Percentiles rank a stretch among this genome's conserved stretches.
Conservation (phyloP, 1,284 basidiomycete species). For the Apiotrichum siamense region DNA sequence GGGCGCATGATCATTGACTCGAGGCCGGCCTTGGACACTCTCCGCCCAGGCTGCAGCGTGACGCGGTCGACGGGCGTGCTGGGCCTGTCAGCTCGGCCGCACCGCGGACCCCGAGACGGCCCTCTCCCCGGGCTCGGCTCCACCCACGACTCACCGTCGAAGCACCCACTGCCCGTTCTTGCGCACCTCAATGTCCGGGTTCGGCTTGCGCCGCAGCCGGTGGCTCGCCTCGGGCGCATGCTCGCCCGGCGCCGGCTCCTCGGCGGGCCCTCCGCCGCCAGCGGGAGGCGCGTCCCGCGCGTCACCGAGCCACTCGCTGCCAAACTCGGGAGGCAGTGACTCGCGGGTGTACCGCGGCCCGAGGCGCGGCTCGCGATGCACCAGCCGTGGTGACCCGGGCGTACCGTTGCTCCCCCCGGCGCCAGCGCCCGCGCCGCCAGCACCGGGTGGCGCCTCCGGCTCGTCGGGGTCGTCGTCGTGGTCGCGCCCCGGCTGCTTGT, state of each 20-base stretch:
- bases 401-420: too few species aligned
- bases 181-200: slow-evolving; percentile 58
- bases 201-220: slow-evolving; percentile 57
- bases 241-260: slow-evolving; percentile 3
- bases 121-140: too few species aligned
- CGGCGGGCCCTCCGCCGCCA: neutral
- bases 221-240: slow-evolving; percentile 50
- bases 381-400: too few species aligned
- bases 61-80: slow-evolving; percentile 73
- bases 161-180: slow-evolving; percentile 79
- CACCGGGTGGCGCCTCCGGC: too few species aligned
- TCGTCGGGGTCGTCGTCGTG: slow-evolving; percentile 12
- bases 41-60: slow-evolving; percentile 73
- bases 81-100: neutral
- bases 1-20: slow-evolving; percentile 52
- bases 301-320: slow-evolving; percentile 3
- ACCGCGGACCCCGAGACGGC: neutral
- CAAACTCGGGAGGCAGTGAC: slow-evolving; percentile 59
- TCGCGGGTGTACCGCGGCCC: slow-evolving; percentile 59
- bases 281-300: too few species aligned
- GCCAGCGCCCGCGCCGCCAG: too few species aligned
- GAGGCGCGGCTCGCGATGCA: slow-evolving; percentile 40
- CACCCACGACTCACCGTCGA: slow-evolving; percentile 52
- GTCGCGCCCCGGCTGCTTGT: slow-evolving; percentile 54
- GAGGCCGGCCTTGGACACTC: slow-evolving; percentile 82